phyloP scores from a whole-genome alignment of 1,139 yeast species.

The Candida anutae region DNA sequence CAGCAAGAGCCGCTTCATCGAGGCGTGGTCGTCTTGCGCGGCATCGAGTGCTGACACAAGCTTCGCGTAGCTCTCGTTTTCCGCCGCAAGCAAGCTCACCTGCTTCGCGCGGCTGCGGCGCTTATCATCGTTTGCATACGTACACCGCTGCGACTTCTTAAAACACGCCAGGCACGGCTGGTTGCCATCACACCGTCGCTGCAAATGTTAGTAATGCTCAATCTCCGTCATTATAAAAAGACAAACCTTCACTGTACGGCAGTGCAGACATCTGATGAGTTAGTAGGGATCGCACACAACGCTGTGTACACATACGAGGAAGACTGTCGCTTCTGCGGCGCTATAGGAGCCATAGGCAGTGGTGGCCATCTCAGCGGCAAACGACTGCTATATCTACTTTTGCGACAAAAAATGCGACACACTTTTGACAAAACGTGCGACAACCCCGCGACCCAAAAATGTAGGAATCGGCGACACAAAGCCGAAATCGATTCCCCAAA shows the following conservation, averaged over 20 bases:
- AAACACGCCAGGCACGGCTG: conserved; percentile 1
- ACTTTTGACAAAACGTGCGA: too few species aligned
- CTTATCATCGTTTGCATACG: background rate
- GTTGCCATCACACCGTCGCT: conserved; percentile 1
- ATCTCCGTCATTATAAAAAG: too few species aligned
- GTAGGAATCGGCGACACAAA: too few species aligned
- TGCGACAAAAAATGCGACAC: too few species aligned
- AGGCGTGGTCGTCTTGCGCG: background rate
- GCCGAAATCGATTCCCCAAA: too few species aligned
- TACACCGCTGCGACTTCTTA: background rate
- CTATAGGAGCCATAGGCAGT: too few species aligned
- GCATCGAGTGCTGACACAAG: background rate
- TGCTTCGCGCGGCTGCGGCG: conserved; percentile 1
- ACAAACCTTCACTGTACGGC: conserved; percentile 1
- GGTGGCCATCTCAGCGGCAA: too few species aligned
- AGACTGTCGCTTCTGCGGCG: background rate
- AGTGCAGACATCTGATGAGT: background rate
- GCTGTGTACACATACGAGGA: background rate
- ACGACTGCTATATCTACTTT: too few species aligned
- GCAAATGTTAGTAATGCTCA: background rate
- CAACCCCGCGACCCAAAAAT: too few species aligned
- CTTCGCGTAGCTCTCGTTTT: background rate
- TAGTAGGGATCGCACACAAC: background rate
- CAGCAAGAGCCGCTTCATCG: background rate
- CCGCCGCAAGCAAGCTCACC: background rate